Evolutionary conservation across 768 basidiomycete genomes (phyloP).

Genomic region (Leucocoprinus leucothites): DNA sequence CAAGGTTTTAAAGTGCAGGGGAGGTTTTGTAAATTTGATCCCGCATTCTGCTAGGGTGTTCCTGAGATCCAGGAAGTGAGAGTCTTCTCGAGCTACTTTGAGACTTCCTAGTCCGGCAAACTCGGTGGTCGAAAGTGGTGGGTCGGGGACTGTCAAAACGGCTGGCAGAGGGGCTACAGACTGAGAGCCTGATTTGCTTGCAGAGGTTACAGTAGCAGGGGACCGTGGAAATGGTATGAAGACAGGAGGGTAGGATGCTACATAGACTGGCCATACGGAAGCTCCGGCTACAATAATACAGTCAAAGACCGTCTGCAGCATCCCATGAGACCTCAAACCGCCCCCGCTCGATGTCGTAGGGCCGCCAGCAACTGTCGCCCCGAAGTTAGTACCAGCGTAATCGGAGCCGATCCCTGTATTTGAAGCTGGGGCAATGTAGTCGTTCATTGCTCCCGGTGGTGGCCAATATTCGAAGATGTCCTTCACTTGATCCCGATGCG

Average conservation of each 20-base stretch:
- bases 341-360: constrained; percentile 30
- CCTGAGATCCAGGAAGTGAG: constrained; percentile 2
- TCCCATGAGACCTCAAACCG: constrained; percentile 23
- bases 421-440: background rate
- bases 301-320: constrained; percentile 28
- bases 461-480: constrained; percentile 42
- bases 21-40: constrained; percentile 7
- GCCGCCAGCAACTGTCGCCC: constrained; percentile 19
- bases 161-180: background rate
- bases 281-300: constrained; percentile 17
- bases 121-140: background rate
- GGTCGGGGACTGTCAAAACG: background rate
- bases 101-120: constrained; percentile 1
- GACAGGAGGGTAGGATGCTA: background rate
- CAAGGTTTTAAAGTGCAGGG: background rate
- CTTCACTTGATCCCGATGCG: constrained; percentile 16
- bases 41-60: constrained; percentile 5
- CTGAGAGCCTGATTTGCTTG: background rate
- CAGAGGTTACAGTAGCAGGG: background rate
- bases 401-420: too few relatives aligned
- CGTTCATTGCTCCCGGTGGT: constrained; percentile 15
- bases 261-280: constrained; percentile 33
- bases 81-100: constrained; percentile 2
- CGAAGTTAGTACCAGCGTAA: background rate
- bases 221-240: background rate